Evolutionary conservation across 805 yeast genomes (phyloP).

Genomic region (Saccharomycopsis capsularis): DNA sequence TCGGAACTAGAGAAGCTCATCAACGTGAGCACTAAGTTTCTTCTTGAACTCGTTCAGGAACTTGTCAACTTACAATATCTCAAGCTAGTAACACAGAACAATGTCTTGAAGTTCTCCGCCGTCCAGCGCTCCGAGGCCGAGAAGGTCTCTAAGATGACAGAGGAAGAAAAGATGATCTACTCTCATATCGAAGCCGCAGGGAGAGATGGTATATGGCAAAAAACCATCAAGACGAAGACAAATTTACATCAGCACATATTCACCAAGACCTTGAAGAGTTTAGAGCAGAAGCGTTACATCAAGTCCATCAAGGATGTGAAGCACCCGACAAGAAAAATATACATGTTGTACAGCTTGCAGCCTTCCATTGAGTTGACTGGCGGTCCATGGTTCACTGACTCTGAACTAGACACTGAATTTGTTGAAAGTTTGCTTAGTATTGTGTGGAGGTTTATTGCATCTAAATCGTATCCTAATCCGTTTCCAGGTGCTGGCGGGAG

Average conservation of each 20-base stretch:
- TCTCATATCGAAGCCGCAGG: conserved; percentile 88
- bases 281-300: conserved; percentile 76
- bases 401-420: conserved; percentile 89
- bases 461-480: conserved; percentile 57
- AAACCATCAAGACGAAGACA: conserved; percentile 80
- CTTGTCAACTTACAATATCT: conserved; percentile 30
- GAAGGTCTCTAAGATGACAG: conserved; percentile 67
- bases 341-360: conserved; percentile 88
- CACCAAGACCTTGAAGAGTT: conserved; percentile 65
- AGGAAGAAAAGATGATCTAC: conserved; percentile 87
- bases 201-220: conserved; percentile 95
- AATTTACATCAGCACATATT: conserved; percentile 91
- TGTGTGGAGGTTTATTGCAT: conserved; percentile 80
- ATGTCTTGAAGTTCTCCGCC: conserved; percentile 66
- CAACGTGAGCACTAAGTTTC: conserved; percentile 32
- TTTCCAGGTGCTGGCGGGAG: conserved; percentile 17
- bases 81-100: conserved; percentile 53
- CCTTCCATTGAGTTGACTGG: conserved; percentile 96
- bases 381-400: conserved; percentile 98
- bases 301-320: conserved; percentile 88
- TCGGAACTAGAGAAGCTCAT: conserved; percentile 53
- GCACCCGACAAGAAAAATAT: conserved; percentile 89
- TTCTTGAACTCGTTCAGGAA: conserved; percentile 38
- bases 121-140: conserved; percentile 67
- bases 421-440: conserved; percentile 77